A percentile compares a stretch with the other conserved stretches of the same genome.
phyloP scores from a whole-genome alignment of 495 filamentous ascomycete species.

The Annulohypoxylon stygium region DNA sequence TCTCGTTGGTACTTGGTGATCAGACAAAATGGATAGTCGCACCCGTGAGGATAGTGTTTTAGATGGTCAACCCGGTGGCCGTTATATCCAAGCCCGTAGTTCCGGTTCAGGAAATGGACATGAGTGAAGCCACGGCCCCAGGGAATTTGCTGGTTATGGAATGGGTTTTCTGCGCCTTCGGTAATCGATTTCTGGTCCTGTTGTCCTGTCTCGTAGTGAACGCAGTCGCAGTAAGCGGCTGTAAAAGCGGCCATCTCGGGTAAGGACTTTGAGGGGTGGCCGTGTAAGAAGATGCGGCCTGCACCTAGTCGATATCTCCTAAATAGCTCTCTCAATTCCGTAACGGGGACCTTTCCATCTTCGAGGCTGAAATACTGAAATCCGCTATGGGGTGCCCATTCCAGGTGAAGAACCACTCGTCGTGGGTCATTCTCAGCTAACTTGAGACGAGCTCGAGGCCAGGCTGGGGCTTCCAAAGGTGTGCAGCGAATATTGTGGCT shows the following conservation, averaged over 20 bases:
- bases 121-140: not conserved
- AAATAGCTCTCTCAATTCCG: conserved; percentile 40
- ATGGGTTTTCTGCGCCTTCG: not conserved
- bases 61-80: not conserved
- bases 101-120: not conserved
- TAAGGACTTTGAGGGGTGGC: conserved; percentile 10
- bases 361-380: conserved; percentile 30
- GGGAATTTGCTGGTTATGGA: not conserved
- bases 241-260: conserved; percentile 45
- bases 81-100: not conserved
- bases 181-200: not conserved
- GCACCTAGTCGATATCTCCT: conserved; percentile 39
- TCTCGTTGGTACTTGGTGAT: conserved; percentile 27
- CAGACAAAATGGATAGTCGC: conserved; percentile 13
- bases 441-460: conserved; percentile 38
- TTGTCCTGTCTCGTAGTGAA: conserved; percentile 35
- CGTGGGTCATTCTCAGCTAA: not conserved
- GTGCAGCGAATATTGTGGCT: conserved; percentile 40
- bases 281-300: conserved; percentile 33
- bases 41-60: conserved; percentile 7
- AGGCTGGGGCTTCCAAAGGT: conserved; percentile 27
- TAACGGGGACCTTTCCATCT: conserved; percentile 25
- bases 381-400: conserved; percentile 41
- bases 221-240: conserved; percentile 14
- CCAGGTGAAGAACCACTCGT: conserved; percentile 30